Base-by-base conservation (phyloP, 768 basidiomycete genomes). In the Lactarius pseudohatsudake region DNA sequence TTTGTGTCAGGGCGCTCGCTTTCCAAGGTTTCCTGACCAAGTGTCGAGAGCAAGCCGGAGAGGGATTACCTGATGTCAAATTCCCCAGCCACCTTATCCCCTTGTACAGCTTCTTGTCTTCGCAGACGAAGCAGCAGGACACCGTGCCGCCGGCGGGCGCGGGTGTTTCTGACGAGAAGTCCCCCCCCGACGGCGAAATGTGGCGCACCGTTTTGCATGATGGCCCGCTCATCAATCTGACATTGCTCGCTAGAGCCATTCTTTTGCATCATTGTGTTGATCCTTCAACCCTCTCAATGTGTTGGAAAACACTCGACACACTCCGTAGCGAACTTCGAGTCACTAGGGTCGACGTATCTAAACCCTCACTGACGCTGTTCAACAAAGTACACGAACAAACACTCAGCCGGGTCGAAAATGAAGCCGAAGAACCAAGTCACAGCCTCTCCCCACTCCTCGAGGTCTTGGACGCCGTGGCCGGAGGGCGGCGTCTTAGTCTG, bases 271-370 rank as follows among this genome's bases (percentile, higher is more conserved):
- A 40, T 13, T 13, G 30, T 5, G 53, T 18, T 13, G 43, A 18
- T 11, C 43, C 26, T 1, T 32, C n/a, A 1, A 40, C 1, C 36
- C 65, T 66, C 26, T 57, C 65, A 1, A 20, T 66, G 28, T 66
- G 60, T n/a, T 66, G 65, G 65, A 56, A 7, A 28, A 41, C 60
- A 13, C 60, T 66, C 56, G 60, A 66, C 26, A 28, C 56, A 15
- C 65, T 66, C 28, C 20, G 47, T 55, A 62, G 16, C 26, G 28
- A 32, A 18, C 55, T 66, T 7, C 18, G n/a, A 18, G 50, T 61
- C 2, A 4, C 45, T n/a, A 20, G 16, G 45, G 26, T 36, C 1
- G 28, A 50, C 4, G 36, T 50, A 7, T 50, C 45, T 5, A 10
- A 28, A 0, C 6, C 28, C 3, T 8, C 60, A 15, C 18, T 22